These are phyloP conservation scores for Beverwykella pulmonaria DNA, from an alignment of 495 filamentous ascomycete species.

Conservation along the genomic window DNA sequence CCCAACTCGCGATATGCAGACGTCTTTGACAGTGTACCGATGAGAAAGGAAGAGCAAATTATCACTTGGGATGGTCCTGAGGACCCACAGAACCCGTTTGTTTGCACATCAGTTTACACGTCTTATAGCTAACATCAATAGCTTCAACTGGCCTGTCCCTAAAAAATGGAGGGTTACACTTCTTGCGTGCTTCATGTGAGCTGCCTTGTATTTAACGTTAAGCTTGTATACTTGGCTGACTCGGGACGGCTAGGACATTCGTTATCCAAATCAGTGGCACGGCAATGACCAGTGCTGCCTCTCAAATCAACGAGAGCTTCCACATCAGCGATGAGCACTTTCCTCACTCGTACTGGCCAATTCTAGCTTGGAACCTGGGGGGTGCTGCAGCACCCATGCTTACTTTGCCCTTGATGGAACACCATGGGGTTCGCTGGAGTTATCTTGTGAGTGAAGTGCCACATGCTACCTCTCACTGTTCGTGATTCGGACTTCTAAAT, in stretches of 20 bases:
- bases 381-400: slow-evolving; percentile 53
- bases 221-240: not conserved
- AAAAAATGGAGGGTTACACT: slow-evolving; percentile 44
- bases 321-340: slow-evolving; percentile 52
- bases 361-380: slow-evolving; percentile 55
- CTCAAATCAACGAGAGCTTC: slow-evolving; percentile 48
- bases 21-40: not conserved
- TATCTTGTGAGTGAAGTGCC: slow-evolving; percentile 42
- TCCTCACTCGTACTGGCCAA: slow-evolving; percentile 57
- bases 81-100: slow-evolving; percentile 40
- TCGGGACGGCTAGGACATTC: slow-evolving; percentile 33
- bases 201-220: not conserved
- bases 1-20: slow-evolving; percentile 9
- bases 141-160: slow-evolving; percentile 38
- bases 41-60: not conserved
- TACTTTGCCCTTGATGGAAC: slow-evolving; percentile 57
- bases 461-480: not conserved
- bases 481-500: not conserved
- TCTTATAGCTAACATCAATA: not conserved
- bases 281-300: slow-evolving; percentile 50
- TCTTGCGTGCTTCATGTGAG: slow-evolving; percentile 38
- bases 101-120: not conserved
- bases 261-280: slow-evolving; percentile 49
- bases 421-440: slow-evolving; percentile 53
- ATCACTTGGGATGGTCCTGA: slow-evolving; percentile 38